Percentiles rank a stretch among this genome's conserved stretches.
Evolutionary conservation across 2,329 filamentous ascomycete species (phyloP).

Genomic region (Bipolaris victoriae): DNA sequence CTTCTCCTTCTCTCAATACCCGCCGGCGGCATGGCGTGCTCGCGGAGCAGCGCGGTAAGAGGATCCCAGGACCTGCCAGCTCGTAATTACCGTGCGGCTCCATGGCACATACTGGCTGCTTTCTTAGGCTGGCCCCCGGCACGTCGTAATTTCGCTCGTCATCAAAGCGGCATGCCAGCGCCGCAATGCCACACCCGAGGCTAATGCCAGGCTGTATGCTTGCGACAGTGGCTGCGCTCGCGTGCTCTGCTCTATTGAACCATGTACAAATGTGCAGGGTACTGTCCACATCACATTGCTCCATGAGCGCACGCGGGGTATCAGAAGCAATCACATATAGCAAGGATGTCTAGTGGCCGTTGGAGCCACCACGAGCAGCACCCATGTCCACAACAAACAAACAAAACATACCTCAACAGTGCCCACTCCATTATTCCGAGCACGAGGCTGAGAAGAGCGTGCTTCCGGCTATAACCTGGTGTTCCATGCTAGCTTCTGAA

Average conservation of each 20-base stretch:
- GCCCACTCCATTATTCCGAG: not conserved
- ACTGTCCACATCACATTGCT: not conserved
- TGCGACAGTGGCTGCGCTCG: conserved; percentile 4
- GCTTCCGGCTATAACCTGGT: not conserved
- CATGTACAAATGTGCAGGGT: not conserved
- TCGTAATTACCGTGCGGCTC: conserved; percentile 31
- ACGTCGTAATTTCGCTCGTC: conserved; percentile 37
- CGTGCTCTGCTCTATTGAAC: conserved; percentile 1
- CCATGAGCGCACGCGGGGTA: not conserved
- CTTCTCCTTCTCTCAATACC: too few species aligned
- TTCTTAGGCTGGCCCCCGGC: conserved; percentile 21
- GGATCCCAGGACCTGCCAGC: conserved; percentile 4
- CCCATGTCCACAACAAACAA: not conserved
- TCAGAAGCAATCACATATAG: not conserved
- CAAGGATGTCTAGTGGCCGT: not conserved
- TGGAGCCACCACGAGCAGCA: not conserved
- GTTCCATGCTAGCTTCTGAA: not conserved
- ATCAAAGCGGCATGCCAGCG: conserved; percentile 23
- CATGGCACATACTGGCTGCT: conserved; percentile 23
- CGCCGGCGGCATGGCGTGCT: not conserved
- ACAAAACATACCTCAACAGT: not conserved
- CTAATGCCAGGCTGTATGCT: conserved; percentile 8
- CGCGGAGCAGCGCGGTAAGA: not conserved
- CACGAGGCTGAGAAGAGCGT: not conserved
- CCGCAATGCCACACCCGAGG: conserved; percentile 11